Conservation (phyloP, 23 red algal genomes). For the Chondrus crispus region DNA sequence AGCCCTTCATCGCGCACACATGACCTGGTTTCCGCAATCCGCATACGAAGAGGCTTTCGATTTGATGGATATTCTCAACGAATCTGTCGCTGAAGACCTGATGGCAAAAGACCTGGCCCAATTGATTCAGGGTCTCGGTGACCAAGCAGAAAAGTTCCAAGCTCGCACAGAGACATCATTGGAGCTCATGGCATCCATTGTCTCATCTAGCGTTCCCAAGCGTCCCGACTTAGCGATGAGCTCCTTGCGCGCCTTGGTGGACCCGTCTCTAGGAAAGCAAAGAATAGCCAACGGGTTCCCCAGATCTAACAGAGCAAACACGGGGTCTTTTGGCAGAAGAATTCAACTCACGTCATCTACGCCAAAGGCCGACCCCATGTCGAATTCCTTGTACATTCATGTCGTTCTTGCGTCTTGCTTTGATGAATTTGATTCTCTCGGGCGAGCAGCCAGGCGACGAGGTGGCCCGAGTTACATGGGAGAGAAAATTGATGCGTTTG, state of each 20-base stretch:
- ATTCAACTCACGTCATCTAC: background rate
- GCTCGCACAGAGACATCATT: slow-evolving; percentile 42
- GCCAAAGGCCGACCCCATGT: background rate
- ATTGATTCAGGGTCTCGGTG: slow-evolving; percentile 55
- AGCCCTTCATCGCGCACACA: slow-evolving; percentile 49
- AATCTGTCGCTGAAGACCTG: slow-evolving; percentile 35
- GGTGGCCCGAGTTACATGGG: slow-evolving; percentile 51
- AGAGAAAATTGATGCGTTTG: slow-evolving; percentile 69
- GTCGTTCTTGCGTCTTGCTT: slow-evolving; percentile 75
- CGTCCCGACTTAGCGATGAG: slow-evolving; percentile 31
- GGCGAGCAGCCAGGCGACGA: slow-evolving; percentile 2
- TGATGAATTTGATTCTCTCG: slow-evolving; percentile 65
- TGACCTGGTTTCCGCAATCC: slow-evolving; percentile 69
- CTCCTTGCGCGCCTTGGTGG: slow-evolving; percentile 38
- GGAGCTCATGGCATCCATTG: slow-evolving; percentile 40
- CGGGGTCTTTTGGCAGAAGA: slow-evolving; percentile 43
- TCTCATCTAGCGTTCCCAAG: slow-evolving; percentile 30
- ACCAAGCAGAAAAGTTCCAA: slow-evolving; percentile 53
- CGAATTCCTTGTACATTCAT: slow-evolving; percentile 67
- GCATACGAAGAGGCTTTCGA: slow-evolving; percentile 61
- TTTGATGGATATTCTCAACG: slow-evolving; percentile 52
- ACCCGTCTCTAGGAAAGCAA: slow-evolving; percentile 19
- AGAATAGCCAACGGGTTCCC: slow-evolving; percentile 59
- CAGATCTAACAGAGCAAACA: slow-evolving; percentile 3
- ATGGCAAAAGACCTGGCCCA: slow-evolving; percentile 61